Evolutionary conservation across 2,329 filamentous ascomycete genomes (phyloP), one percentile per base, ranked within the genome.

Genomic region (Huntiella abstrusa): DNA sequence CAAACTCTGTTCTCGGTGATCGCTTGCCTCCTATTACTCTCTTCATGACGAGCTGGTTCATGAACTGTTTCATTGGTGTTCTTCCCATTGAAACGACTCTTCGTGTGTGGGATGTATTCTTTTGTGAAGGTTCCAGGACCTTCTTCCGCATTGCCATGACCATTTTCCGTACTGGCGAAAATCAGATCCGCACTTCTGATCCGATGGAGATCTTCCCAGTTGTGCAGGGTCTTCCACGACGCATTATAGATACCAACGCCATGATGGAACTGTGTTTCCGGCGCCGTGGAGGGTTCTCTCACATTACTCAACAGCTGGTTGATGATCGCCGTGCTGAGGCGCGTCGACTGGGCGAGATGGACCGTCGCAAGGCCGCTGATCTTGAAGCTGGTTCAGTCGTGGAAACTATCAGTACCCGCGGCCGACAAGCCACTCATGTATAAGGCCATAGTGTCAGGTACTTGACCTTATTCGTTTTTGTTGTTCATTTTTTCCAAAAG

Each of bases 121-220:
- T 95, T 60, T 94, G 92, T 60, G 88, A 96, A 61, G 88, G 88
- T 3, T 86, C 82, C 42, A 92, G 91, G 60, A 94, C 86, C 0
- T 73, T 96, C 5, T 96, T 95, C 65, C 83, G 87, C 41, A 83
- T 94, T 49, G 85, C 88, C 0, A 67, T 96, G 37, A 80, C 85
- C 32, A 82, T 95, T 51, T 94, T 96, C 71, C 94, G 94, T 62
- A 68, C 81, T 1, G 85, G 83, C 52, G 86, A 95, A 62, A 59
- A 65, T 4, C 80, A 91, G 54, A 91, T 96, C 55, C 75, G 79
- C 54, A 73, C 74, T 6, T 79, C 93, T 8, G 87, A 94, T 56
- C 83, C 86, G 1, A 92, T 93, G 78, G 88, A 96, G 64, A 85
- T 95, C 55, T 95, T 95, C 60, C 85, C 92, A 57, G 78, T 93